Conservation (phyloP, 306 rosid species). For the barrel medic (Medicago truncatula) region DNA sequence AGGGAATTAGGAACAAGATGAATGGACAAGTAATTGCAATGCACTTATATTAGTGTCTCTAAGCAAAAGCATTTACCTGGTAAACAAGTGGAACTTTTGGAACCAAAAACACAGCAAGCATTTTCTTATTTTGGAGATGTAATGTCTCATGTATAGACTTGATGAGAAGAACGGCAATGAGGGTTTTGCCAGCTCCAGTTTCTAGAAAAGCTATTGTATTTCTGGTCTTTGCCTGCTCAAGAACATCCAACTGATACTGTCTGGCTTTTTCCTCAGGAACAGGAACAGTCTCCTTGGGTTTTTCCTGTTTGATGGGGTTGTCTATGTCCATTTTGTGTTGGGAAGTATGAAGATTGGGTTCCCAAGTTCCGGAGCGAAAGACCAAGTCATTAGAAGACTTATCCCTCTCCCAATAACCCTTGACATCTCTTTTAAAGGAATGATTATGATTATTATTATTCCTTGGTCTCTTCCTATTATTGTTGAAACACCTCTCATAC, state of each 20-base stretch:
- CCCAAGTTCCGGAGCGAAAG: conserved; percentile 73
- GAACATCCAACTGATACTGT: conserved; percentile 97
- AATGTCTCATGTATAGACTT: conserved; percentile 69
- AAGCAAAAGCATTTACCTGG: conserved; percentile 65
- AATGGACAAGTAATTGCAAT: background rate
- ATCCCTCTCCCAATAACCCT: conserved; percentile 98
- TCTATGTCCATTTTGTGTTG: conserved; percentile 55
- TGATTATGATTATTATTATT: conserved; percentile 33
- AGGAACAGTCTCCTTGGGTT: too few relatives aligned
- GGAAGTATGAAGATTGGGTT: conserved; percentile 57
- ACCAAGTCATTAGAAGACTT: conserved; percentile 63
- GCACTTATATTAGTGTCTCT: background rate
- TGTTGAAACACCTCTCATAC: conserved; percentile 43
- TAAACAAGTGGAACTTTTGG: conserved; percentile 98
- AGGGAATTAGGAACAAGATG: conserved; percentile 23
- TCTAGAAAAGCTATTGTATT: conserved; percentile 97
- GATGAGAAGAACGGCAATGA: conserved; percentile 93
- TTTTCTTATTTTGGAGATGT: conserved; percentile 67
- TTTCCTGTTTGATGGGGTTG: conserved; percentile 45
- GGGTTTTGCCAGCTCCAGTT: conserved; percentile 99
- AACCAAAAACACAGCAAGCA: conserved; percentile 93
- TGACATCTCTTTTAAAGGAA: conserved; percentile 62
- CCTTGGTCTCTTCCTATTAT: conserved; percentile 65
- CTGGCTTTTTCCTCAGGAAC: conserved; percentile 84
- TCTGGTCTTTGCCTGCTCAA: conserved; percentile 87